Evolutionary conservation across 306 rosid species (phyloP), one percentile per base, ranked within the genome.

Genomic region (Corylus americana): DNA sequence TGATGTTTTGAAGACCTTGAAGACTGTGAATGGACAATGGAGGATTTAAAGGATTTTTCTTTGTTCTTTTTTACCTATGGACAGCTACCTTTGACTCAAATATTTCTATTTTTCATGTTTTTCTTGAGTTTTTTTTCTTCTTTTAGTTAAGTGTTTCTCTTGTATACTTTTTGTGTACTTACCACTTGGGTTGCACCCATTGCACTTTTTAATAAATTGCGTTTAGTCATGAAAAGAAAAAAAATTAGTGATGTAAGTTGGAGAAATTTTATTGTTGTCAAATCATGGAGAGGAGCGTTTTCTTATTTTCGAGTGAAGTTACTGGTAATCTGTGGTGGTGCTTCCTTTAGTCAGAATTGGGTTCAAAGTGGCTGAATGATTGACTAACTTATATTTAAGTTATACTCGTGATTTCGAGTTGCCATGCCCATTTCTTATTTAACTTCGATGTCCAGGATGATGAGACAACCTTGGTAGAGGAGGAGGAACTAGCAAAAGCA

Each of bases 401-500:
- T 17, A 25, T 78, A 66, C 55, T 59, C 57, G 37, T 31, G 20
- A 44, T 73, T 53, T 71, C 29, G 11, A 63, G 16, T 83, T 75
- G 31, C 37, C 61, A 76, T 35, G 73, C 48, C 68, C 72, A 74
- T 64, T 77, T 71, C 49, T 84, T 51, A 77, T 77, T 74, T 76
- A 25, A n/a, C 51, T 55, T 81, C 49, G 55, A 59, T 85, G 85
- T 74, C 67, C 92, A 95, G 98, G 98, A 92, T 82, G 97, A 95
- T 83, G 98, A 95, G 87, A 73, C 98, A 81, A 95, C 98, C 80
- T 89, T 95, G 80, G 88, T 90, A 0, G 98, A 95, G 85, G 98
- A 95, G 90, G 98, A 95, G 90, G 91, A 95, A 80, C 70, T 95
- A 86, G 95, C 85, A 64, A 89, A 84, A 85, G 90, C 67, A 71